Evolutionary conservation across 139 green algal genomes (phyloP).

Genomic region (Chlorella sorokiniana): DNA sequence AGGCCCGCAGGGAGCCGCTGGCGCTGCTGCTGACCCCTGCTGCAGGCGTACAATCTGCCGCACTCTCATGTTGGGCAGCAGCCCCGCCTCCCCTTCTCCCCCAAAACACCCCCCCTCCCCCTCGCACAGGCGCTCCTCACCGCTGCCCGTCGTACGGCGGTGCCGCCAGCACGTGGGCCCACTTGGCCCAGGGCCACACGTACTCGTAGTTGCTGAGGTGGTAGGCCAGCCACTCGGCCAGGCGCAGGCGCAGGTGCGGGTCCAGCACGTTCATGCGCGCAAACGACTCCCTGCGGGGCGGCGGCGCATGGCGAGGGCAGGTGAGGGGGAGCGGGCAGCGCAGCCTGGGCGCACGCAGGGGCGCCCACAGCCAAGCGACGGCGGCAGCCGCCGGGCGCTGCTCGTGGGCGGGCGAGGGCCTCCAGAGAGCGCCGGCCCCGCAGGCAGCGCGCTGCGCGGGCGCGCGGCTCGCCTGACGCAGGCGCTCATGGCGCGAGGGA

Average conservation of each 20-base stretch:
- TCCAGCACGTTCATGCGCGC: slow-evolving; percentile 69
- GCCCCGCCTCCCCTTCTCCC: background rate
- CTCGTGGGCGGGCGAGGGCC: no score
- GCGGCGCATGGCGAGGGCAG: background rate
- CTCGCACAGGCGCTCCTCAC: background rate
- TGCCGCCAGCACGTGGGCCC: slow-evolving; percentile 66
- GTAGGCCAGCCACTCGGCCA: slow-evolving; percentile 88
- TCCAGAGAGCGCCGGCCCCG: no score
- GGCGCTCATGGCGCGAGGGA: slow-evolving; percentile 63
- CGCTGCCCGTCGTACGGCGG: slow-evolving; percentile 71
- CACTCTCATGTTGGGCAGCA: background rate
- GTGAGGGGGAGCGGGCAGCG: background rate
- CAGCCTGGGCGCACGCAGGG: no score
- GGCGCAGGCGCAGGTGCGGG: slow-evolving; percentile 66
- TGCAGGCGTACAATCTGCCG: slow-evolving; percentile 27
- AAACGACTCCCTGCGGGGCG: slow-evolving; percentile 57
- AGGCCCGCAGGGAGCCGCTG: background rate
- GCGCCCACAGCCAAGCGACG: no score
- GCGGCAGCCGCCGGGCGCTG: no score
- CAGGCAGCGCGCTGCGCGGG: background rate
- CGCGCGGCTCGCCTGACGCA: slow-evolving; percentile 57
- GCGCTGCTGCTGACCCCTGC: no score
- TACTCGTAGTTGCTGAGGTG: slow-evolving; percentile 90
- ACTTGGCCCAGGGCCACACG: slow-evolving; percentile 91
- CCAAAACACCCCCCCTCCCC: no score